Conservation (phyloP, 345 rosid genomes). For the Syzygium jambos region DNA sequence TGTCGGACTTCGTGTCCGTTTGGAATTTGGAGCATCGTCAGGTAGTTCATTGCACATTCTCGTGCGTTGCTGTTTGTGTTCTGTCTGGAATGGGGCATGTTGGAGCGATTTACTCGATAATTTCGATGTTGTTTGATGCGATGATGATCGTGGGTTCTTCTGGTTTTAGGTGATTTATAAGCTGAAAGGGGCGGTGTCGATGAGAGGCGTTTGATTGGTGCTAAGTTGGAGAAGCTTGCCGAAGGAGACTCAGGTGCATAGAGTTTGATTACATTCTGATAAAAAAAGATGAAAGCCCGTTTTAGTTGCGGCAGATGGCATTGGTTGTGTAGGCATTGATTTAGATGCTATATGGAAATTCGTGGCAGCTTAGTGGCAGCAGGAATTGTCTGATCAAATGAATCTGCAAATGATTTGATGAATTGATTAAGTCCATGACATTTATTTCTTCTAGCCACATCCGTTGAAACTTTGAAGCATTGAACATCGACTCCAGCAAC, state of each 20-base stretch:
- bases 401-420: not conserved
- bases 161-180: constrained; percentile 62
- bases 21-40: constrained; percentile 99
- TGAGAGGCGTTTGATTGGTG: constrained; percentile 91
- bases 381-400: too few species aligned
- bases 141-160: not conserved
- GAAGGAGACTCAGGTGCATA: constrained; percentile 70
- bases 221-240: constrained; percentile 91
- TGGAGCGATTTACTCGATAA: not conserved
- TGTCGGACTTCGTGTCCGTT: constrained; percentile 82
- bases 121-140: not conserved
- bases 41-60: constrained; percentile 12
- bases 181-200: constrained; percentile 89
- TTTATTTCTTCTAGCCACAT: not conserved
- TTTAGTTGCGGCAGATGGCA: not conserved
- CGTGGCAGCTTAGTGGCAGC: not conserved
- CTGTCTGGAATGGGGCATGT: not conserved
- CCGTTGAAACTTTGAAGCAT: not conserved
- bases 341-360: not conserved
- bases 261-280: not conserved
- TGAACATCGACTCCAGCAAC: not conserved
- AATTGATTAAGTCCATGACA: not conserved
- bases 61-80: not conserved
- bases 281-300: not conserved
- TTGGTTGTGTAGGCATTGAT: too few species aligned